A percentile compares a stretch with the other conserved stretches of the same genome.
phyloP scores from a whole-genome alignment of 2,329 filamentous ascomycete genomes.

The Chaetomium strumarium region DNA sequence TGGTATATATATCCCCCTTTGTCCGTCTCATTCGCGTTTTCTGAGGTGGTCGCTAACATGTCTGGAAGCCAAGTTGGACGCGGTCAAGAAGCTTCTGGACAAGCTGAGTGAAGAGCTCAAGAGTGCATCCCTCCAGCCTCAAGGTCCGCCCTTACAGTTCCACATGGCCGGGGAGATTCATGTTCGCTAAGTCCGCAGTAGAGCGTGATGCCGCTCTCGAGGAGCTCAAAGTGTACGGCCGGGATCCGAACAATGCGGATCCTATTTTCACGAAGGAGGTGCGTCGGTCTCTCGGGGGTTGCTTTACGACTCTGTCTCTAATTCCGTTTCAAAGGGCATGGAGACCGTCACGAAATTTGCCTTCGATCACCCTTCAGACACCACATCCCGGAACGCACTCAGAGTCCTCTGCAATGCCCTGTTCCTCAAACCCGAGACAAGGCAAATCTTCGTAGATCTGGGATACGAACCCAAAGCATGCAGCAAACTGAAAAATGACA shows the following conservation, averaged over 20 bases:
- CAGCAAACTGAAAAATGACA: slow-evolving; percentile 64
- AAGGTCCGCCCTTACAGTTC: slow-evolving; percentile 43
- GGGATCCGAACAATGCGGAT: slow-evolving; percentile 64
- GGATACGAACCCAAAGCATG: slow-evolving; percentile 64
- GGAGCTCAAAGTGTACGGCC: slow-evolving; percentile 72
- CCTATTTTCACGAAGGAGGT: slow-evolving; percentile 81
- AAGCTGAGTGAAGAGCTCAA: slow-evolving; percentile 58
- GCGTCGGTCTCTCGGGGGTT: slow-evolving; percentile 24
- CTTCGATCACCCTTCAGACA: slow-evolving; percentile 58
- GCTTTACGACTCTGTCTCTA: not conserved
- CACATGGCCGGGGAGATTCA: too few species aligned
- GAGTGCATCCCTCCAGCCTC: slow-evolving; percentile 49
- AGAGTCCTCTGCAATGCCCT: slow-evolving; percentile 82
- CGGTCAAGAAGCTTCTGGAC: slow-evolving; percentile 60
- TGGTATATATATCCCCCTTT: slow-evolving; percentile 31
- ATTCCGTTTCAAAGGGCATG: slow-evolving; percentile 55
- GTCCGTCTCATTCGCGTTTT: not conserved
- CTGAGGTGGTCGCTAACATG: slow-evolving; percentile 8
- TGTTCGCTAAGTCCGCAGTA: slow-evolving; percentile 29
- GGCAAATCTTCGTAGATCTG: slow-evolving; percentile 67
- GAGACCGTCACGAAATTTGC: slow-evolving; percentile 65
- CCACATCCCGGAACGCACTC: slow-evolving; percentile 67
- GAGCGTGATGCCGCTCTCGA: slow-evolving; percentile 58
- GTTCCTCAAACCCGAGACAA: slow-evolving; percentile 60
- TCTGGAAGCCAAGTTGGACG: slow-evolving; percentile 56